These are phyloP conservation scores for Lodderomyces beijingensis DNA, from an alignment of 1,139 yeast species.

Conservation along the genomic window DNA sequence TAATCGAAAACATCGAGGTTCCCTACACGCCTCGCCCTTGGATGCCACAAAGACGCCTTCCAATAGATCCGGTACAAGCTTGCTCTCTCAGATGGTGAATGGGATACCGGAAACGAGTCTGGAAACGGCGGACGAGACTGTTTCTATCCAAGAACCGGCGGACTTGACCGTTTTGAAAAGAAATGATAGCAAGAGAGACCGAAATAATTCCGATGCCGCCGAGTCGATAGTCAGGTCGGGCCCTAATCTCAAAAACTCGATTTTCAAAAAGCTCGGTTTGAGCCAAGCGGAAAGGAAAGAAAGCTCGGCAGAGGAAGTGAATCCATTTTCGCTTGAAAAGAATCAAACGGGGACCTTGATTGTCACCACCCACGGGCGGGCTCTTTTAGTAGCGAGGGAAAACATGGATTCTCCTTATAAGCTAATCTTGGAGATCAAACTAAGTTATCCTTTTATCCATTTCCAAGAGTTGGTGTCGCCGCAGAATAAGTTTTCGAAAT, in stretches of 20 bases:
- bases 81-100: slow-evolving; percentile 55
- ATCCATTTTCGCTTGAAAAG: slow-evolving; percentile 30
- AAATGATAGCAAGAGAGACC: slow-evolving; percentile 9
- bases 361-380: slow-evolving; percentile 55
- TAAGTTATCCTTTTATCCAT: slow-evolving; percentile 44
- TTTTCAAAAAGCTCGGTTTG: slow-evolving; percentile 30
- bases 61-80: slow-evolving; percentile 20
- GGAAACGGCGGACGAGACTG: slow-evolving; percentile 21
- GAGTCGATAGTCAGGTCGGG: slow-evolving; percentile 4
- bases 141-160: slow-evolving; percentile 27
- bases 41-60: slow-evolving; percentile 27
- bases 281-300: slow-evolving; percentile 15
- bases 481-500: slow-evolving; percentile 25
- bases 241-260: slow-evolving; percentile 17
- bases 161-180: slow-evolving; percentile 18
- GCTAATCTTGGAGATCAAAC: slow-evolving; percentile 45
- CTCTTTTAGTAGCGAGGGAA: slow-evolving; percentile 41
- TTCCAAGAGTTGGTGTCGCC: slow-evolving; percentile 50
- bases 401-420: slow-evolving; percentile 29
- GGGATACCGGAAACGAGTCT: slow-evolving; percentile 25
- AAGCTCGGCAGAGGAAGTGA: slow-evolving; percentile 15
- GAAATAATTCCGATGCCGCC: slow-evolving; percentile 9
- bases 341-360: slow-evolving; percentile 44
- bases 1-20: slow-evolving; percentile 55
- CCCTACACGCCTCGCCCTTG: slow-evolving; percentile 58